Base-by-base conservation (phyloP, 176 grass and related monocot species). In the Avena sativa region DNA sequence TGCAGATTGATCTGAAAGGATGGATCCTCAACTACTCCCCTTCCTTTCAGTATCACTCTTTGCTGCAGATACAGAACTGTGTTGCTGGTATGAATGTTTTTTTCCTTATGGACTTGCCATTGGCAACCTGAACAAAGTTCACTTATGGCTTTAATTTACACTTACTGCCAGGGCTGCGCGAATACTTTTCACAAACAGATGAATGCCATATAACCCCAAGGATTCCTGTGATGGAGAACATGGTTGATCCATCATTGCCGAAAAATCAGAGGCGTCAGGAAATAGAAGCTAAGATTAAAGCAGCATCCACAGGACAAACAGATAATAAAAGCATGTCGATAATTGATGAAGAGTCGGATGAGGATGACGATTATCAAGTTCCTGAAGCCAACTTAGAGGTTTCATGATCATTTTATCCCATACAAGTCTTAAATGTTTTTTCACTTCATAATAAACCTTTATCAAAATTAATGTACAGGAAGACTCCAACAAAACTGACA, bases 1-100 rank as follows among this genome's bases (percentile, higher is more conserved):
- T 96, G 94, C 97, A 99, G 82, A 94, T 99, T 60, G 97, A 99
- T 62, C 80, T 99, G 36, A 94, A 84, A 88, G 97, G 97, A 79
- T 99, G 97, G 97, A 52, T 93, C 36, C 79, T 99, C 9, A 92
- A 95, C 36, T 99, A 94, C 81, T 86, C 95, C 15, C 63, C 97
- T 44, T 93, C 90, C 51, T 99, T 96, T 89, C 97, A 96, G 78
- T 93, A 99, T 43, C 92, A 94, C 63, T 92, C 88, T 80, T 76
- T 96, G 82, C 81, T 98, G 87, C 97, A 94, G 53, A 93, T 98
- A 87, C 90, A 94, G 62, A 98, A 96, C 58, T 87, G 89, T 63
- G 94, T 98, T 56, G 92, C 97, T 1, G 96, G 96, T 98, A 94
- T 79, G 44, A 60, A 62, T 64, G 19, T 13, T 46, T 28, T 92